A percentile compares a stretch with the other conserved stretches of the same genome.
phyloP scores from a whole-genome alignment of 176 grass and related monocot genomes.

The barley (Hordeum vulgare) region MorexV3_pseudomolecules_assembly NC_058519.1:227542721-227543220 shows the following conservation, averaged over 20 bases:
- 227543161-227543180: constrained; percentile 51
- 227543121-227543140: background rate
- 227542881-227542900: background rate
- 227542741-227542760: no score
- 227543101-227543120: background rate
- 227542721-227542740: no score
- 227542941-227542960: background rate
- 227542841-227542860: no score
- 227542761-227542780: no score
- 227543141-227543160: constrained; percentile 44
- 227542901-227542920: background rate
- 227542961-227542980: background rate
- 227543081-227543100: background rate
- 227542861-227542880: no score
- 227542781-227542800: no score
- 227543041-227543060: no score
- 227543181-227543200: constrained; percentile 41
- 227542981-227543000: background rate
- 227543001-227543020: background rate
- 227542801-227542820: no score
- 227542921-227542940: background rate
- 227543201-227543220: constrained; percentile 58
- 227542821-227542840: no score
- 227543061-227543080: background rate
- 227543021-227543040: background rate